Base-by-base conservation (phyloP, 2,329 filamentous ascomycete species). In the Lachnellula cervina region DNA sequence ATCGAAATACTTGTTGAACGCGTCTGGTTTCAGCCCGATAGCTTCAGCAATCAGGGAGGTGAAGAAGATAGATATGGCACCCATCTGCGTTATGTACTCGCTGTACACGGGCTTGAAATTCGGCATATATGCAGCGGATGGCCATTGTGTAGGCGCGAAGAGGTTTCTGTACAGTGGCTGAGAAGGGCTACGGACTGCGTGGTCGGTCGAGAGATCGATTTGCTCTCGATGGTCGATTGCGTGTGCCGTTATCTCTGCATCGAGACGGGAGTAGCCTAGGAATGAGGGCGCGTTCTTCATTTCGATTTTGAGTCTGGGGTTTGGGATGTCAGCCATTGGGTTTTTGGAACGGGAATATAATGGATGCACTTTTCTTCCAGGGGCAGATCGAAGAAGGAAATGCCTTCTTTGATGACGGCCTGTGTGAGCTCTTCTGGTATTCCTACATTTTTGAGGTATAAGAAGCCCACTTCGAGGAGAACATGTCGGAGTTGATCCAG, bases 391-490 rank as follows among this genome's bases (percentile, higher is more conserved):
- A 96, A 96, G 72, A 96, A 94, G 0, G 74, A 76, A 52, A 81
- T 82, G 45, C 88, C 89, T 66, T 90, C 79, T 2, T 73, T 66
- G 52, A 90, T 83, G 25, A 93, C 88, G 59, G 79, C 72, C 23
- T 80, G 67, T 63, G 88, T 83, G 51, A 93, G 73, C 40, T 80
- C 75, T 16, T 86, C 79, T 5, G 86, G 77, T 50, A 93, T 84
- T 21, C 87, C 88, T 2, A 89, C 86, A 67, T 95, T 91, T 68
- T 86, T 87, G 59, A 96, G 80, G 67, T 96, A 96, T 21, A 95
- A 71, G 67, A 96, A 96, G 1, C 90, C 90, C n/a, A 95, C 88
- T 69, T 93, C 87, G 65, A 96, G 81, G 34, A 96, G 74, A 0
- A 89, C 89, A 71, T 88, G 77, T 16, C 88, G 86, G 34, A 96